Conservation (phyloP, 805 yeast genomes). For the Wickerhamiella bombiphila region DNA sequence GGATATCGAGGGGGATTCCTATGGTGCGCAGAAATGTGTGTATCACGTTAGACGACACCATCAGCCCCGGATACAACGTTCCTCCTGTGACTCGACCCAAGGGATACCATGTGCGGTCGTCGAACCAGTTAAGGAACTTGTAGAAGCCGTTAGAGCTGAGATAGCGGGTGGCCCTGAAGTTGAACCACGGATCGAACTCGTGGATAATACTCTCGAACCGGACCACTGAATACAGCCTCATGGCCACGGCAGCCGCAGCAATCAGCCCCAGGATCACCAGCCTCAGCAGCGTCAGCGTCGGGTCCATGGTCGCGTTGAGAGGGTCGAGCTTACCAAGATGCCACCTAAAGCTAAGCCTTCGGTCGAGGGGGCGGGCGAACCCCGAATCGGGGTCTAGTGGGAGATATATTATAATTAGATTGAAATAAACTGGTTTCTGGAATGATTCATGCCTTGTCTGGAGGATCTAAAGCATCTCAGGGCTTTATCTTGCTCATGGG, state of each 20-base stretch:
- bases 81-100: slow-evolving; percentile 99
- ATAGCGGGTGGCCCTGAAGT: slow-evolving; percentile 90
- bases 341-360: not conserved
- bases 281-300: slow-evolving; percentile 31
- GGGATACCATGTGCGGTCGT: slow-evolving; percentile 98
- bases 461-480: too few relatives aligned
- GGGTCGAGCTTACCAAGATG: not conserved
- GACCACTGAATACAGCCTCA: slow-evolving; percentile 90
- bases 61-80: slow-evolving; percentile 90
- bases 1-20: slow-evolving; percentile 78
- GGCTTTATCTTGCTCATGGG: too few relatives aligned
- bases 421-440: too few relatives aligned
- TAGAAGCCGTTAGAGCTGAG: slow-evolving; percentile 70
- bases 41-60: slow-evolving; percentile 91
- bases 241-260: slow-evolving; percentile 82
- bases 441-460: too few relatives aligned
- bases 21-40: slow-evolving; percentile 54
- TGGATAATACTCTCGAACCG: slow-evolving; percentile 93
- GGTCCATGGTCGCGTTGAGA: not conserved
- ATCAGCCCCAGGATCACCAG: slow-evolving; percentile 57
- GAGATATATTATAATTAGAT: too few relatives aligned
- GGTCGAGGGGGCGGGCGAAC: too few relatives aligned
- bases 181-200: slow-evolving; percentile 59
- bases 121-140: slow-evolving; percentile 95
- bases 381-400: too few relatives aligned